Base-by-base conservation (phyloP, 73 alveolate species). In the Urostyla sp. region DNA sequence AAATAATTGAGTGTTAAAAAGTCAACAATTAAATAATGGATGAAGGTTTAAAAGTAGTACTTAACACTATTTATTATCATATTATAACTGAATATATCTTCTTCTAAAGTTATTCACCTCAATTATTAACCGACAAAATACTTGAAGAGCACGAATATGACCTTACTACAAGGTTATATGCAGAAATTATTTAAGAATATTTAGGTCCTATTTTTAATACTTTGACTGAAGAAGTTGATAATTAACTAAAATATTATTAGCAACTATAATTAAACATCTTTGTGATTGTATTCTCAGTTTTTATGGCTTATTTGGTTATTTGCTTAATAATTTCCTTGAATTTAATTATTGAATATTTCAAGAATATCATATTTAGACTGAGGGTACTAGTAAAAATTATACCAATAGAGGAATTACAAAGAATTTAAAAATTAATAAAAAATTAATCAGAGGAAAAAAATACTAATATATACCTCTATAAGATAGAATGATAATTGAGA, bases 321-420 rank as follows among this genome's bases (percentile, higher is more conserved):
- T 43, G 58, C 28, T 38, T 63, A 37, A 28, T 8, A 3, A 26
- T 63, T 11, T 35, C 79, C 7, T 2, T 63, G 1, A 32, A 32
- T 24, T 43, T 43, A 16, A 1, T 63, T 43, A 63, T 63, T 21
- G 31, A 10, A 21, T 16, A 38, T 13, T 46, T 63, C 23, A 63
- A 63, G 26, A 63, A n/a, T 43, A 60, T 43, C 18, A 60, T 63
- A 6, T 63, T 63, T 43, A 63, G 79, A 43, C n/a, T 49, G 6
- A 63, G 79, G 44, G 79, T 63, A 13, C 27, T 63, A 23, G 45
- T 63, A 1, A 63, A 63, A 63, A 63, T 63, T 15, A 63, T 63
- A 8, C 79, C 79, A 38, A 60, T 60, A 28, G 79, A 63, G n/a
- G 79, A 63, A 38, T 26, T 63, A 38, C 3, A 5, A 38, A 43